Evolutionary conservation across 2,329 filamentous ascomycete genomes (phyloP).

Genomic region (Periconia sp.): DNA sequence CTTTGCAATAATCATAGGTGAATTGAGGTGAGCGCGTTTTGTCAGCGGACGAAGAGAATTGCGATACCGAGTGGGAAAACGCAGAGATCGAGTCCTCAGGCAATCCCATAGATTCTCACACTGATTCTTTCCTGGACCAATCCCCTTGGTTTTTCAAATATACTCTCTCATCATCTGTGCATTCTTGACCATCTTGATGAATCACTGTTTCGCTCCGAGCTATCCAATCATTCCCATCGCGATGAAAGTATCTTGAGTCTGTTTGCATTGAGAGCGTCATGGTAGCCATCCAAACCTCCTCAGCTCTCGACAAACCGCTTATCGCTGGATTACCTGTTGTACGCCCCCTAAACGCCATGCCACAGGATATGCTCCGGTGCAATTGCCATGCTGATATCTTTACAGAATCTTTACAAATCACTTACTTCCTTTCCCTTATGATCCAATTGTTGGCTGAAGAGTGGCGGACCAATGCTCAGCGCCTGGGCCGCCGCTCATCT

Average conservation of each 20-base stretch:
- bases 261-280: constrained; percentile 7
- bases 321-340: too few species aligned
- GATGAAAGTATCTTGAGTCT: too few species aligned
- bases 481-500: constrained; percentile 69
- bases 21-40: too few species aligned
- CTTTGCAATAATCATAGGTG: too few species aligned
- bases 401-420: constrained; percentile 21
- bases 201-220: too few species aligned
- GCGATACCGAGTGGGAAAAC: too few species aligned
- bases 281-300: too few species aligned
- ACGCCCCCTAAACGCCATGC: constrained; percentile 3
- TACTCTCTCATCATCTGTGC: neutral
- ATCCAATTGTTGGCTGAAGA: neutral
- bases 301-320: too few species aligned
- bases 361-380: neutral
- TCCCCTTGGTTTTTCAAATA: neutral
- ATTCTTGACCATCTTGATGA: constrained; percentile 10
- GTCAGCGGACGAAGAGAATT: too few species aligned
- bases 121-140: neutral
- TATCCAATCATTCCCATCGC: constrained; percentile 8
- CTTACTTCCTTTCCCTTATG: constrained; percentile 3
- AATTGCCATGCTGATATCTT: constrained; percentile 21
- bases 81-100: too few species aligned
- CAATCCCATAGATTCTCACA: too few species aligned
- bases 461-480: constrained; percentile 22